Conservation (phyloP, 2,329 filamentous ascomycete genomes). For the Pseudogymnoascus sp. region DNA sequence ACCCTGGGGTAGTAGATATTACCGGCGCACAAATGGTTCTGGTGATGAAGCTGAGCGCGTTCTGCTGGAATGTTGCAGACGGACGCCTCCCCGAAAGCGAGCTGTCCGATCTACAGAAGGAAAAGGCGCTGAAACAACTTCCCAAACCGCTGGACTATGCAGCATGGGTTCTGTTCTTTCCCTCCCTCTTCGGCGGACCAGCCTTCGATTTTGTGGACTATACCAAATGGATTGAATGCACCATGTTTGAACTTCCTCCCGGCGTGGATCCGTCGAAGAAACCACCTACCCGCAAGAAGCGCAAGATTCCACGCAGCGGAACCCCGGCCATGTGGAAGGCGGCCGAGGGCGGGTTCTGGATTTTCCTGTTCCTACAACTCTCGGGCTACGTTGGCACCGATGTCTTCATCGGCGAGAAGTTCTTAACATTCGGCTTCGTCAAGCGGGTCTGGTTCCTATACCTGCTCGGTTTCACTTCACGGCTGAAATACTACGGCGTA, state of each 20-base stretch:
- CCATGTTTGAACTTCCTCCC: slow-evolving; percentile 83
- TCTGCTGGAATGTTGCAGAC: slow-evolving; percentile 97
- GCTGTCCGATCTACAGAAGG: slow-evolving; percentile 81
- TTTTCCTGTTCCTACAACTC: slow-evolving; percentile 69
- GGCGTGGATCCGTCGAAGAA: slow-evolving; percentile 79
- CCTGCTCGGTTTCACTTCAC: slow-evolving; percentile 73
- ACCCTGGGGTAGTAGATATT: slow-evolving; percentile 69
- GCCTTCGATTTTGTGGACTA: slow-evolving; percentile 96
- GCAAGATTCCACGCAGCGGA: slow-evolving; percentile 85
- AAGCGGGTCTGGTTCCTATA: slow-evolving; percentile 74
- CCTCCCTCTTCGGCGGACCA: slow-evolving; percentile 79
- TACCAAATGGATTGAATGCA: slow-evolving; percentile 82
- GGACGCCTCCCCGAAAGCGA: slow-evolving; percentile 72
- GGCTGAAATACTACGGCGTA: slow-evolving; percentile 94
- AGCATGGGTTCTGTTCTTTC: slow-evolving; percentile 94
- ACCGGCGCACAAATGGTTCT: slow-evolving; percentile 97
- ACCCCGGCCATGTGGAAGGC: slow-evolving; percentile 78
- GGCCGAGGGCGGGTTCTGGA: slow-evolving; percentile 67
- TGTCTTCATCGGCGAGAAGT: slow-evolving; percentile 60
- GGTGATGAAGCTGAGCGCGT: slow-evolving; percentile 94
- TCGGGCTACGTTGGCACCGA: slow-evolving; percentile 59
- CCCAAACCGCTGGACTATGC: slow-evolving; percentile 74
- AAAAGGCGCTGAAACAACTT: slow-evolving; percentile 68
- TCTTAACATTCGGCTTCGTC: slow-evolving; percentile 60
- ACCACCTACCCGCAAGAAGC: slow-evolving; percentile 79